Base-by-base conservation (phyloP, 2,329 filamentous ascomycete genomes). In the Neofusicoccum kwambonambiense region DNA sequence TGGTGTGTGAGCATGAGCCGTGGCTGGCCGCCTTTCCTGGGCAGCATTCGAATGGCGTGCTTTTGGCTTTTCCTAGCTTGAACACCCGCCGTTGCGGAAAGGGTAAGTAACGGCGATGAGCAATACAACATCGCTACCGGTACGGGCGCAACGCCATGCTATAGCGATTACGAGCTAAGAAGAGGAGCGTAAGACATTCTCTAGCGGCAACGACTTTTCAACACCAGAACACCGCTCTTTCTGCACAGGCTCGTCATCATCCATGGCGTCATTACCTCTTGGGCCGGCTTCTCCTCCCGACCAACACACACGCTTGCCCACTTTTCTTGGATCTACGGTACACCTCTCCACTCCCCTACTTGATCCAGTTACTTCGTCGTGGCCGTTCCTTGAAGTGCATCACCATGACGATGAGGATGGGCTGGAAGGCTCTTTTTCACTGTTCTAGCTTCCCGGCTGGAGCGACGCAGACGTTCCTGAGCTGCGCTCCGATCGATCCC, bases 31-130 rank as follows among this genome's bases (percentile, higher is more conserved):
- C 52, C 19, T 27, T 60, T 60, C 47, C 56, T 22, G 44, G 56
- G 56, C 42, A 4, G n/a, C 6, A 49, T 6, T 41, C 11, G 42
- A 13, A 60, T 60, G 56, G 42, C 56, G 56, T 60, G 56, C 56
- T 60, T 60, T 60, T 60, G 42, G 42, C 56, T 60, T 60, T 60
- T 47, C 56, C 56, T 60, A 60, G 56, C 56, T 60, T 22, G 56
- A 47, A 6, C 41, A 37, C 19, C 35, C 35, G 31, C 41, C 56
- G 56, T 9, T 47, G 27, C 56, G 22, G 22, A 60, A 60, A n/a
- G 34, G 56, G 56, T 19, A 60, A 49, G 27, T 49, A 22, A 22
- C 15, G 27, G 56, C 56, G 27, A 31, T 4, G 15, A 39, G 31
- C 31, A 52, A 34, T 37, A 52, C 42, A 60, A 19, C 41, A 7